phyloP scores from a whole-genome alignment of 1,139 yeast species.

The Saccharomycopsis crataegensis region DNA sequence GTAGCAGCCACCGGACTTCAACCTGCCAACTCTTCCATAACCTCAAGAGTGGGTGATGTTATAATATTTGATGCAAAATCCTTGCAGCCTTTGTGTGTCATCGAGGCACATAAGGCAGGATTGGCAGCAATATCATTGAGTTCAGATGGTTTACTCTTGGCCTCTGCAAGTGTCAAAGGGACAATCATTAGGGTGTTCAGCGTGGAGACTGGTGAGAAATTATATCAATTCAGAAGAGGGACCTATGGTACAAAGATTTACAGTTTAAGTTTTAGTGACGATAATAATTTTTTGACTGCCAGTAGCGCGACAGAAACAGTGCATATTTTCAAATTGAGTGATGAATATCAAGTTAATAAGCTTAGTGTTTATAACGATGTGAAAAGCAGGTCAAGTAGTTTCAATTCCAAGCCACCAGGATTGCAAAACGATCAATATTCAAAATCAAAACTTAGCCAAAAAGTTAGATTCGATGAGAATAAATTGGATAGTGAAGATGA shows the following conservation, averaged over 20 bases:
- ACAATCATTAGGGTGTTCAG: slow-evolving; percentile 84
- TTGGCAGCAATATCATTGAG: slow-evolving; percentile 75
- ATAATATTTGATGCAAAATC: slow-evolving; percentile 72
- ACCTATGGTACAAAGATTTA: slow-evolving; percentile 89
- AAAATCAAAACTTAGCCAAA: slow-evolving; percentile 22
- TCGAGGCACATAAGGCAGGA: slow-evolving; percentile 88
- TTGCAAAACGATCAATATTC: slow-evolving; percentile 15
- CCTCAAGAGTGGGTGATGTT: slow-evolving; percentile 60
- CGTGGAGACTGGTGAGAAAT: slow-evolving; percentile 74
- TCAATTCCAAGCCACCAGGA: background rate
- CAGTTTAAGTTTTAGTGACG: slow-evolving; percentile 71
- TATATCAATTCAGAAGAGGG: slow-evolving; percentile 89
- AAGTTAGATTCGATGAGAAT: slow-evolving; percentile 24
- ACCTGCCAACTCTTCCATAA: slow-evolving; percentile 11
- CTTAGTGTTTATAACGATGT: background rate
- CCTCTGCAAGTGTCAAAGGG: slow-evolving; percentile 94
- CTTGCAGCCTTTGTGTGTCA: slow-evolving; percentile 78
- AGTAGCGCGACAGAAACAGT: slow-evolving; percentile 91
- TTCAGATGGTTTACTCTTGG: slow-evolving; percentile 72
- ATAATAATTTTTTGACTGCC: slow-evolving; percentile 70
- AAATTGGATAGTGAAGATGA: slow-evolving; percentile 23
- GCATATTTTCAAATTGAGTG: slow-evolving; percentile 74
- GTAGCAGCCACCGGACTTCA: slow-evolving; percentile 7
- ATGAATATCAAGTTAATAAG: slow-evolving; percentile 28
- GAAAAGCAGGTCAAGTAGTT: slow-evolving; percentile 1